A percentile compares a stretch with the other conserved stretches of the same genome.
Conservation (phyloP, 106 monocot genomes). For the Gastrodia elata region DNA sequence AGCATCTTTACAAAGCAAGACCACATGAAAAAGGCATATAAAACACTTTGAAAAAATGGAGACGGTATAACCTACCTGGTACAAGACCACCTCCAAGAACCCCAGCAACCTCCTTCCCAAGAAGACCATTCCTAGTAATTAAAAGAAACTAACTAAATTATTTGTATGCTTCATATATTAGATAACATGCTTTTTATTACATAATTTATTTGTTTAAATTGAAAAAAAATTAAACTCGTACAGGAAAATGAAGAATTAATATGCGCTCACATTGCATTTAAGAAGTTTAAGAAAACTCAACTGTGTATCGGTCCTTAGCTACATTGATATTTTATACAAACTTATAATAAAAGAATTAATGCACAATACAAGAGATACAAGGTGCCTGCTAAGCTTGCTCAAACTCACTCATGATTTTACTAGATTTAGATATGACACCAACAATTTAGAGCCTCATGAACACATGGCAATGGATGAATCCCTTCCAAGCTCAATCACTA, state of each 20-base stretch:
- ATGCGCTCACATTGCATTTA: not conserved
- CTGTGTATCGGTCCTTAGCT: not conserved
- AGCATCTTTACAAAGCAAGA: not conserved
- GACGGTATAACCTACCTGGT: conserved; percentile 43
- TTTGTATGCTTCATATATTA: not conserved
- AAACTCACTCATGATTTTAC: too few relatives aligned
- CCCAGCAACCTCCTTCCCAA: conserved; percentile 89
- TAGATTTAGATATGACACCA: too few relatives aligned
- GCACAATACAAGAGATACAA: not conserved
- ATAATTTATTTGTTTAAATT: not conserved
- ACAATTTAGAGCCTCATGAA: too few relatives aligned
- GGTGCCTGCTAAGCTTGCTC: too few relatives aligned
- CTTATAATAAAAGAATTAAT: not conserved
- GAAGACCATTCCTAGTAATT: conserved; percentile 51
- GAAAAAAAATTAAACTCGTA: not conserved
- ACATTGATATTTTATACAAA: not conserved
- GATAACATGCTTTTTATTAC: not conserved
- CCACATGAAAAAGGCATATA: not conserved
- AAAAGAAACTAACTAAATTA: not conserved
- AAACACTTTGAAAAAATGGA: conserved; percentile 6
- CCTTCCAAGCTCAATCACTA: too few relatives aligned
- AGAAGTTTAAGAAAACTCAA: not conserved
- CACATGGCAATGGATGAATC: too few relatives aligned
- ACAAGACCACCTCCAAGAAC: conserved; percentile 98
- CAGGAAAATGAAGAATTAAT: not conserved